Conservation (phyloP, 2,329 filamentous ascomycete species). For the Curvularia spicifera region DNA sequence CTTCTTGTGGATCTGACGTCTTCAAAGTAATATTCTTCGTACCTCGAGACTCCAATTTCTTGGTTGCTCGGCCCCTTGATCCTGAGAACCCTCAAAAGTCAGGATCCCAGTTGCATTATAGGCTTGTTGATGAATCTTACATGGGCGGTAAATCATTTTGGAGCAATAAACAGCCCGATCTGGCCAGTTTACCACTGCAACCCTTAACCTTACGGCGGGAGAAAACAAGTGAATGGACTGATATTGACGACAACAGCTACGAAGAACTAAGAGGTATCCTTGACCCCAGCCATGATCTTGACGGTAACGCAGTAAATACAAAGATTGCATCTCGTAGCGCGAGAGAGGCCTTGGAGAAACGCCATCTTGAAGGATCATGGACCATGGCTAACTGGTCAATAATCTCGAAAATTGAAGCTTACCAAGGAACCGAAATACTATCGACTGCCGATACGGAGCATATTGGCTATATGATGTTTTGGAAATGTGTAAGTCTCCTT, state of each 20-base stretch:
- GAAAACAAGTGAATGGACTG: not conserved
- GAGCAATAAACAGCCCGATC: not conserved
- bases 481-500: conserved; percentile 1
- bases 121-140: not conserved
- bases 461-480: not conserved
- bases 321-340: no score
- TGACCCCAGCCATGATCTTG: no score
- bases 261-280: not conserved
- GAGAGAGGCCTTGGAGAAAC: not conserved
- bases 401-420: no score
- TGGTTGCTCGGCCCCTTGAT: not conserved
- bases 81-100: no score
- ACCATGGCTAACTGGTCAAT: not conserved
- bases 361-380: not conserved
- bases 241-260: not conserved
- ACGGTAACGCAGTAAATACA: no score
- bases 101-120: not conserved
- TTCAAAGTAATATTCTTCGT: not conserved
- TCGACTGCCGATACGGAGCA: not conserved
- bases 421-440: not conserved
- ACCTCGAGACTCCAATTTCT: not conserved
- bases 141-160: not conserved
- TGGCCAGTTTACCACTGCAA: not conserved
- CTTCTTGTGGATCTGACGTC: not conserved
- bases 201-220: not conserved